phyloP scores from a whole-genome alignment of 2,329 filamentous ascomycete genomes.

The Pestalotiopsis fici region DNA sequence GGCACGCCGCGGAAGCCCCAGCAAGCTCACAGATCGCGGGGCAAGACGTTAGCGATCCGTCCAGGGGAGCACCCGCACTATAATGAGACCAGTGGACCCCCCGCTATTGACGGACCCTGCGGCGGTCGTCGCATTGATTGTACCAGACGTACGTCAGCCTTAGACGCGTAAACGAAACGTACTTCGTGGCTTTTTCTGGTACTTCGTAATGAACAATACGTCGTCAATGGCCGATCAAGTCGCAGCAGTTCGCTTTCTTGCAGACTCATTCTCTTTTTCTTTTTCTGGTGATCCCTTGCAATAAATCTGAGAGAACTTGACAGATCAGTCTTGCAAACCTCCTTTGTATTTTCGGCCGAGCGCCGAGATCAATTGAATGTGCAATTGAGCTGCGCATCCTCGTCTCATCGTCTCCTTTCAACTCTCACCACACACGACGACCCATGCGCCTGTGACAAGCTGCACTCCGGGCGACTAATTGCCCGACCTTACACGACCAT shows the following conservation, averaged over 20 bases:
- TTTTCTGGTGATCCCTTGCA: background rate
- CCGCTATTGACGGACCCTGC: background rate
- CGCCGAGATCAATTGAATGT: background rate
- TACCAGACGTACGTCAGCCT: slow-evolving; percentile 7
- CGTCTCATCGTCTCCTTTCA: background rate
- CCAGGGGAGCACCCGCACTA: background rate
- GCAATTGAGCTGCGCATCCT: background rate
- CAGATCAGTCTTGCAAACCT: background rate
- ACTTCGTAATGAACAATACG: background rate
- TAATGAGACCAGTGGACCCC: background rate
- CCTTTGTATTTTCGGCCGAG: background rate
- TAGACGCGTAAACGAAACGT: slow-evolving; percentile 1
- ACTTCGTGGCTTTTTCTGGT: slow-evolving; percentile 6
- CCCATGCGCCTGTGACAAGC: background rate
- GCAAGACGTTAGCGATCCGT: background rate
- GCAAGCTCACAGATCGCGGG: no score
- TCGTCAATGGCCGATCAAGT: background rate
- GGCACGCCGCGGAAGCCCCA: background rate
- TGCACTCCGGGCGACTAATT: background rate
- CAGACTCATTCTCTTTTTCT: background rate
- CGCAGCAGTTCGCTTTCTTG: background rate
- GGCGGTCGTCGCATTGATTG: no score
- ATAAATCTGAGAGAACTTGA: background rate
- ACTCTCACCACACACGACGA: background rate
- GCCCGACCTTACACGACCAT: slow-evolving; percentile 12